Conservation (phyloP, 768 basidiomycete genomes). For the Lactifluus volemus region DNA sequence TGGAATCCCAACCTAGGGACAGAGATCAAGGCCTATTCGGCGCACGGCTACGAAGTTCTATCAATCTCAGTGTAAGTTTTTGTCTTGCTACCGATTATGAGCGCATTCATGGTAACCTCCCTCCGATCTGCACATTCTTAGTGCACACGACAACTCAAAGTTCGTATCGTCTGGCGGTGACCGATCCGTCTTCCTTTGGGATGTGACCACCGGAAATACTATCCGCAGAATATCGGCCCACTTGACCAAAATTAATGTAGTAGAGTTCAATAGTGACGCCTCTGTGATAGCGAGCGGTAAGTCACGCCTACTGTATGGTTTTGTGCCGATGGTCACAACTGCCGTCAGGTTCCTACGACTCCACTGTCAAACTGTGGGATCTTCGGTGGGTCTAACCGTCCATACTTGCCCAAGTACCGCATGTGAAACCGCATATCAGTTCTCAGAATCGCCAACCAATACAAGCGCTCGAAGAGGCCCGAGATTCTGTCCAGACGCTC, state of each 20-base stretch:
- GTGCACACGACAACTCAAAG: slow-evolving; percentile 87
- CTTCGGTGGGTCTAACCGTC: slow-evolving; percentile 46
- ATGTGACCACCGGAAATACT: slow-evolving; percentile 82
- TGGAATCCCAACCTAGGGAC: slow-evolving; percentile 84
- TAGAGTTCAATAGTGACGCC: slow-evolving; percentile 85
- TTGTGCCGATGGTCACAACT: slow-evolving; percentile 4
- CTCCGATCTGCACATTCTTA: slow-evolving; percentile 24
- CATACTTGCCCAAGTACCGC: background rate
- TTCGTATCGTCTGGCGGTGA: slow-evolving; percentile 95
- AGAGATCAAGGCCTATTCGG: slow-evolving; percentile 86
- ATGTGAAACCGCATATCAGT: slow-evolving; percentile 29
- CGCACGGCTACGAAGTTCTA: slow-evolving; percentile 94
- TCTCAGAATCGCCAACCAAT: slow-evolving; percentile 76
- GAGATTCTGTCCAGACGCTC: slow-evolving; percentile 78
- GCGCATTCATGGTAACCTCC: background rate
- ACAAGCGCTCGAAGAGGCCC: slow-evolving; percentile 84
- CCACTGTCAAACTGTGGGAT: slow-evolving; percentile 89
- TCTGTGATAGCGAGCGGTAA: slow-evolving; percentile 82
- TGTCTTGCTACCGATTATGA: background rate
- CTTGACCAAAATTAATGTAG: slow-evolving; percentile 81
- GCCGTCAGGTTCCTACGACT: slow-evolving; percentile 79
- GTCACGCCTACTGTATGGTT: slow-evolving; percentile 17
- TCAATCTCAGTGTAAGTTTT: slow-evolving; percentile 76
- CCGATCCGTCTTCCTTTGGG: slow-evolving; percentile 90
- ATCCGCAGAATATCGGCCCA: slow-evolving; percentile 81